Conservation (phyloP, 176 grass and related monocot genomes). For the Ananas comosus region DNA sequence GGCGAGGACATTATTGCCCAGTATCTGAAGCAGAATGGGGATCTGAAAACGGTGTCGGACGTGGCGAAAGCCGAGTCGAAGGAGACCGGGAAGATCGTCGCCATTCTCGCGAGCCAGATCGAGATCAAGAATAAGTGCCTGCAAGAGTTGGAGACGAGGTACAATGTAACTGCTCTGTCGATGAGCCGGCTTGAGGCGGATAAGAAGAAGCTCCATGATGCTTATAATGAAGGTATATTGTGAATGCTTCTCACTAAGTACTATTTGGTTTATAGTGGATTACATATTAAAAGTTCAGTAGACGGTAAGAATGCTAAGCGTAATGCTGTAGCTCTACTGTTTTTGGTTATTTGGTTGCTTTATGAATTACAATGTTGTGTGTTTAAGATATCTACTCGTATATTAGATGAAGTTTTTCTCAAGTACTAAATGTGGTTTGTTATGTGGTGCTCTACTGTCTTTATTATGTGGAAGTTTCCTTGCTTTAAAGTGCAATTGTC, state of each 20-base stretch:
- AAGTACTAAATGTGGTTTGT: too few relatives aligned
- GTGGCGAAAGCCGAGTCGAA: constrained; percentile 37
- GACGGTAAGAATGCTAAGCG: neutral
- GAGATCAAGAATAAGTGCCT: constrained; percentile 53
- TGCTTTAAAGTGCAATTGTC: too few relatives aligned
- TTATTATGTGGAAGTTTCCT: too few relatives aligned
- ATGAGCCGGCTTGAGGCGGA: constrained; percentile 42
- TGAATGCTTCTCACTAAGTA: neutral
- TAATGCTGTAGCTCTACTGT: neutral
- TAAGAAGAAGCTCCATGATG: constrained; percentile 49
- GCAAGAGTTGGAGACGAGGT: constrained; percentile 65
- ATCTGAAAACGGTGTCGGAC: constrained; percentile 46
- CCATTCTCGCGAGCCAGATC: constrained; percentile 41
- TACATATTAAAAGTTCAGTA: neutral
- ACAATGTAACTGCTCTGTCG: constrained; percentile 41
- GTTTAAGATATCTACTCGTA: too few relatives aligned
- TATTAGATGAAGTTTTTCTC: too few relatives aligned
- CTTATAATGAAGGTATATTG: constrained; percentile 64
- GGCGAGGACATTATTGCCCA: constrained; percentile 26
- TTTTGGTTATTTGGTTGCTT: too few relatives aligned
- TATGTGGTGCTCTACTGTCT: too few relatives aligned
- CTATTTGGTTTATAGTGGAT: neutral
- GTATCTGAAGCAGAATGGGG: constrained; percentile 53
- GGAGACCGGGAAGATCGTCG: constrained; percentile 40
- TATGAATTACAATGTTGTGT: too few relatives aligned